phyloP scores from a whole-genome alignment of 2,329 filamentous ascomycete species.

The Dendrostoma leiphaemia region DNA sequence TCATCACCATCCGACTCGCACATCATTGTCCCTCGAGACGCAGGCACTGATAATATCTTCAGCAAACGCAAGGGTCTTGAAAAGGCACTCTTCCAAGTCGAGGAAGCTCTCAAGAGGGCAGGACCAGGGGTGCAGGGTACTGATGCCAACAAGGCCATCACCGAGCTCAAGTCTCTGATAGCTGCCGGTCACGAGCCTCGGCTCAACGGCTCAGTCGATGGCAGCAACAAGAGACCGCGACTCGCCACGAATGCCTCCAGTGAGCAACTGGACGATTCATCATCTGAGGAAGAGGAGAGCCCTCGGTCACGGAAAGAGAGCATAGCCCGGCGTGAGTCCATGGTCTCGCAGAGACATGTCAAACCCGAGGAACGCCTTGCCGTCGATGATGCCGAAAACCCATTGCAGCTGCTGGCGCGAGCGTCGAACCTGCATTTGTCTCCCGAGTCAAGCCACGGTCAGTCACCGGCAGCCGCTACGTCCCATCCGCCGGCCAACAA shows the following conservation, averaged over 20 bases:
- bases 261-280: conserved; percentile 29
- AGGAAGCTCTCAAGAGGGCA: conserved; percentile 60
- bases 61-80: conserved; percentile 74
- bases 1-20: too few relatives aligned
- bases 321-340: conserved; percentile 20
- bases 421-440: conserved; percentile 67
- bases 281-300: conserved; percentile 30
- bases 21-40: not conserved
- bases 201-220: conserved; percentile 15
- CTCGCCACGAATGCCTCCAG: conserved; percentile 25
- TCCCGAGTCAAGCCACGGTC: conserved; percentile 29
- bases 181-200: conserved; percentile 25
- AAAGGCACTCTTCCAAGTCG: conserved; percentile 72
- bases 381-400: conserved; percentile 73
- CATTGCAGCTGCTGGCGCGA: conserved; percentile 68
- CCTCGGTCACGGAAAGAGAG: conserved; percentile 7
- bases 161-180: conserved; percentile 41
- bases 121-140: conserved; percentile 43
- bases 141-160: conserved; percentile 45
- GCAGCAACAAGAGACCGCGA: conserved; percentile 17
- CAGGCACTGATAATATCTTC: conserved; percentile 17
- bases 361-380: conserved; percentile 51
- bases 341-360: conserved; percentile 23
- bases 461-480: conserved; percentile 17
- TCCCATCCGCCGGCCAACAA: conserved; percentile 19